Percentiles rank a stretch among this genome's conserved stretches.
Evolutionary conservation across 306 rosid genomes (phyloP).

Genomic region (Astragalus membranaceus): DNA sequence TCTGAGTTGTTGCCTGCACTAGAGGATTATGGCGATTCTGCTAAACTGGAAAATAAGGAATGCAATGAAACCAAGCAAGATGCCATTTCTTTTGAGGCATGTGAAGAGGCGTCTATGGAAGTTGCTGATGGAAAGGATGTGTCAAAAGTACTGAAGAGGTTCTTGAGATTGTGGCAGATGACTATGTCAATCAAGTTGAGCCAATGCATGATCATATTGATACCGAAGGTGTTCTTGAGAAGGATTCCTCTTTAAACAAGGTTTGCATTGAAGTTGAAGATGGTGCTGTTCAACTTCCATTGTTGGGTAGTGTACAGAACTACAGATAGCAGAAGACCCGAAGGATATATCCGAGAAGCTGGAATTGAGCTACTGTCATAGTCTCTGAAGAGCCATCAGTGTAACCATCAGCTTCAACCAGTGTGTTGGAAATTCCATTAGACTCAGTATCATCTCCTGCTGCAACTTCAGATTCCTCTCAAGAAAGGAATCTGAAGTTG

Average conservation of each 20-base stretch:
- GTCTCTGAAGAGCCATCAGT: too few relatives aligned
- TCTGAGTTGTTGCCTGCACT: background rate
- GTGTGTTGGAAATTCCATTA: too few relatives aligned
- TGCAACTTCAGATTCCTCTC: too few relatives aligned
- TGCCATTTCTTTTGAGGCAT: background rate
- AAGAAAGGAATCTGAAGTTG: too few relatives aligned
- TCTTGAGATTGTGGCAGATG: background rate
- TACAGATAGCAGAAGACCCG: too few relatives aligned
- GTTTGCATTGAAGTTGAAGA: too few relatives aligned
- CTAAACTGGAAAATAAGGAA: background rate
- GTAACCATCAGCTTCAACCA: too few relatives aligned
- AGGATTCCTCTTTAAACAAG: background rate
- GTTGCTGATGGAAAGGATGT: background rate
- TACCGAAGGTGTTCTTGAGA: background rate
- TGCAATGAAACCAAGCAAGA: background rate
- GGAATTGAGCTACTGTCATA: background rate
- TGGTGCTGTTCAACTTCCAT: too few relatives aligned
- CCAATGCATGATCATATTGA: background rate
- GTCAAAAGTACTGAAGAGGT: too few relatives aligned
- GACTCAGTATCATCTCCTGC: too few relatives aligned
- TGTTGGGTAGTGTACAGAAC: too few relatives aligned
- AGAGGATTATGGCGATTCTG: slow-evolving; percentile 5
- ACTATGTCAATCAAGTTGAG: background rate
- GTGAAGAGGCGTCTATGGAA: background rate
- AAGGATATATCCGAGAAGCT: too few relatives aligned